Evolutionary conservation across 2,329 filamentous ascomycete species (phyloP), one percentile per base, ranked within the genome.

Genomic region (Xylariales sp.): DNA sequence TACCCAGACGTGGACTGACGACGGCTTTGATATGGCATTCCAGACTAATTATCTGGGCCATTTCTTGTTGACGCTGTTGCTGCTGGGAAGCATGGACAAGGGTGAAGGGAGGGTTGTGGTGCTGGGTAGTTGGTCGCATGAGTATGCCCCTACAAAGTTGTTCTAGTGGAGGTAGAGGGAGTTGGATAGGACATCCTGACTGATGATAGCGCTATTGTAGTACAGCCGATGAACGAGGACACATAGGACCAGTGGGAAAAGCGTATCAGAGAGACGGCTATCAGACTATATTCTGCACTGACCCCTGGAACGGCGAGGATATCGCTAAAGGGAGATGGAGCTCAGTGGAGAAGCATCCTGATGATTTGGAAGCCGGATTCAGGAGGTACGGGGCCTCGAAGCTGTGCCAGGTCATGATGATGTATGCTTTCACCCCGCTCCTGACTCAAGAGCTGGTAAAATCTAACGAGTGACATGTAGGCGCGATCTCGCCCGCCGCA

Each of bases 71-170:
- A 56, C 55, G 6, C 24, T 64, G 20, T 35, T 64, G 11, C 44
- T 64, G 20, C 46, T 65, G 3, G 49, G 56, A 46, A 63, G 60
- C 38, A 54, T 64, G 53, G 60, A 65, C 44, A 56, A 51, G 42
- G 39, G 57, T 33, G 33, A 45, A 12, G 62, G 61, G 1, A 48
- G 60, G 15, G 44, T 65, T 10, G 52, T 65, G 4, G 40, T 59
- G 4, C 28, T 63, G 14, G 52, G 60, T 3, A 61, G 60, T 42
- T 57, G 51, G 50, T 39, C 49, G 5, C 55, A 63, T 46, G 57
- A 64, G 60, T 58, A 48, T 16, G 34, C 32, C 14, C 40, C 43
- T 15, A n/a, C 7, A 25, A 14, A 7, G 5, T 15, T 16, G 9
- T 15, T n/a, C 5, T 21, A 4, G 12, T 3, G 5, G 21, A n/a